Evolutionary conservation across 176 grass and related monocot species (phyloP), one percentile per base, ranked within the genome.

Genomic region (Oropetium thomaeum): DNA sequence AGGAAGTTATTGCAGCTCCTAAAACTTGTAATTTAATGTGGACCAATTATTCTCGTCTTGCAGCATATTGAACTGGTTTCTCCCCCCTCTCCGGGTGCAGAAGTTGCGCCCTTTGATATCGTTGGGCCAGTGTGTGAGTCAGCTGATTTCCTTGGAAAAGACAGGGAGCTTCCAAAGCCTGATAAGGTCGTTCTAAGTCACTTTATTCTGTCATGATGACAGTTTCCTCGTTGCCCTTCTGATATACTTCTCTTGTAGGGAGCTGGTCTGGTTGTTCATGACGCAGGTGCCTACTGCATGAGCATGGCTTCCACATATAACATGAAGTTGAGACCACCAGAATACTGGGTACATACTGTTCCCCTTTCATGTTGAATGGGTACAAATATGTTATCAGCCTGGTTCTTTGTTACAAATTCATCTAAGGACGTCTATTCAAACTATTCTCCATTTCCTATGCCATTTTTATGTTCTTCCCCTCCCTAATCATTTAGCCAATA

Each of bases 241-340:
- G 26, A 73, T 16, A 60, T 65, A 13, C 65, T 65, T 29, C 10
- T 7, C 3, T 62, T 88, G n/a, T 51, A 98, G 96, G 91, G 96
- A 88, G 70, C 84, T 83, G 91, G 96, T 64, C 79, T 98, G 69
- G 96, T 95, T 61, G 91, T 98, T 77, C 96, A 98, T 49, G 96
- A 98, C 4, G 91, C 96, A 20, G 96, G 91, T 61, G 96, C 96
- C 33, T 98, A 95, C 81, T 95, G 96, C 79, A 98, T 98, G 96
- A 98, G 96, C 84, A 98, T 98, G 96, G 91, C 96, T 65, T 98
- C 96, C 60, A 98, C 91, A 4, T 98, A 98, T 62, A 98, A 98
- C 53, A 60, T 97, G 42, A 98, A 98, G 84, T 71, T 98, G 87
- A 82, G 96, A 17, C 96, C 96, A 16, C 87, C 91, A 2, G 96